Evolutionary conservation across 192 early-diverging fungal species (phyloP).

Genomic region (Entophlyctis luteolus): DNA sequence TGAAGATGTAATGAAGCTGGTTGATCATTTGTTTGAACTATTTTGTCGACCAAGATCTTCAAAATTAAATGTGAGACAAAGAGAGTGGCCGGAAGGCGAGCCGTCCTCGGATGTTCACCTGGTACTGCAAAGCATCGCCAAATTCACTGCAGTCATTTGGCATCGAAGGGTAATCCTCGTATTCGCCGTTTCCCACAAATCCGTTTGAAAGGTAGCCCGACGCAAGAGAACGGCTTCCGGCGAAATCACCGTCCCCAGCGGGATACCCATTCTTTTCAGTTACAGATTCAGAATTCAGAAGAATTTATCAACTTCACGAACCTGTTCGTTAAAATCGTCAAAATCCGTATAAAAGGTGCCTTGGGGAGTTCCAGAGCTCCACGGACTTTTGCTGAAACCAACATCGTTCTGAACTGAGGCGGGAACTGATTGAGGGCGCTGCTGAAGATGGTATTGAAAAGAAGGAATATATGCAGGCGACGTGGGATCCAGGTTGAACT

Average conservation of each 20-base stretch:
- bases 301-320: no score
- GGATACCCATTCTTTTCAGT: no score
- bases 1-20: conserved; percentile 68
- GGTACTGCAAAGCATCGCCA: conserved; percentile 9
- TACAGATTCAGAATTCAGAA: no score
- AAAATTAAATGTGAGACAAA: background rate
- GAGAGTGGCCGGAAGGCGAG: no score
- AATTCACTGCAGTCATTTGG: conserved; percentile 35
- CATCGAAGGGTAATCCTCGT: no score
- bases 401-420: no score
- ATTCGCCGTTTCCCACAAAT: no score
- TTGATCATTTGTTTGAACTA: conserved; percentile 69
- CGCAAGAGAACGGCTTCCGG: no score
- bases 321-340: conserved; percentile 20
- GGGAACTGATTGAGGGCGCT: conserved; percentile 9
- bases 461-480: conserved; percentile 17
- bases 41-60: conserved; percentile 63
- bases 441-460: conserved; percentile 1
- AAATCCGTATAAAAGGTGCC: conserved; percentile 15
- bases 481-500: conserved; percentile 17
- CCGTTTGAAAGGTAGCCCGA: no score
- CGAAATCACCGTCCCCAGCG: no score
- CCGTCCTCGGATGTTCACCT: background rate
- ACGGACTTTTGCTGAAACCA: background rate
- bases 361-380: conserved; percentile 3